Percentiles rank a stretch among this genome's conserved stretches.
phyloP scores from a whole-genome alignment of 1,284 basidiomycete genomes.

The Tilletia caries region DNA sequence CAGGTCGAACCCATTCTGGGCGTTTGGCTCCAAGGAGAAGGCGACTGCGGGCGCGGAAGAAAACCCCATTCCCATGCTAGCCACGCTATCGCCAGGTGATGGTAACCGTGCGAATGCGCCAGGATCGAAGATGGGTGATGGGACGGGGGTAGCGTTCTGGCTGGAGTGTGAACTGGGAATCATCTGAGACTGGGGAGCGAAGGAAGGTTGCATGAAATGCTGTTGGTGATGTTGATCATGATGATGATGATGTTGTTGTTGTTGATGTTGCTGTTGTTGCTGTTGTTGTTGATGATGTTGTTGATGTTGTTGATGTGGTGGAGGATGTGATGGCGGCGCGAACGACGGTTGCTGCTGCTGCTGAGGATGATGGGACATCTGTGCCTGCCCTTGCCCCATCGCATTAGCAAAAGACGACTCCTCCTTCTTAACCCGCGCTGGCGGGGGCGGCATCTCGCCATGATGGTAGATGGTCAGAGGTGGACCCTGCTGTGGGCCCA shows the following conservation, averaged over 20 bases:
- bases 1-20: background rate
- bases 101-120: constrained; percentile 16
- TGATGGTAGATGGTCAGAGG: background rate
- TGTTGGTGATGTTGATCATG: no score
- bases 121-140: background rate
- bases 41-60: background rate
- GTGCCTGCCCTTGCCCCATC: background rate
- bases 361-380: background rate
- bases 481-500: background rate
- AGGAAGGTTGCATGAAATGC: no score
- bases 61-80: constrained; percentile 14
- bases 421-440: background rate
- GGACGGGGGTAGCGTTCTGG: background rate
- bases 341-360: background rate
- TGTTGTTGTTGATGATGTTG: background rate
- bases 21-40: background rate
- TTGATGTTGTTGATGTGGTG: background rate
- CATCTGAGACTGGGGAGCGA: no score
- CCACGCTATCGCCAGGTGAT: constrained; percentile 22
- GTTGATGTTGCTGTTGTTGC: background rate
- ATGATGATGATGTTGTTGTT: background rate
- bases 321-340: background rate
- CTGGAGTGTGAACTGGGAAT: background rate
- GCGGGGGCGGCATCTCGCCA: background rate
- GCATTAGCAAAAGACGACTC: background rate